phyloP scores from a whole-genome alignment of 2,329 filamentous ascomycete genomes.

The Colletotrichum brevisporum region DNA sequence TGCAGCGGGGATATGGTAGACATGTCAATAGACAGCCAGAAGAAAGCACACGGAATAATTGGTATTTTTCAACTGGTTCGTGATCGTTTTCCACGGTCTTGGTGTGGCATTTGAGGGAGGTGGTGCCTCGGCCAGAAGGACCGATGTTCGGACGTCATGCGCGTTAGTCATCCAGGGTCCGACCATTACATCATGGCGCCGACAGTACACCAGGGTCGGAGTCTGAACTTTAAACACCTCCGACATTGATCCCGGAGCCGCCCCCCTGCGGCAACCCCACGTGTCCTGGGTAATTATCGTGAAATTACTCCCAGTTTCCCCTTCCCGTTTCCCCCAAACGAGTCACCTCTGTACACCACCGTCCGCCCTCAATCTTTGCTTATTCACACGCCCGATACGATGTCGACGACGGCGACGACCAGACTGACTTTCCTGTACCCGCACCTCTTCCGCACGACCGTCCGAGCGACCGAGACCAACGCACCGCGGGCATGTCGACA shows the following conservation, averaged over 20 bases:
- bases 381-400: not conserved
- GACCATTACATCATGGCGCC: slow-evolving; percentile 36
- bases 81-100: too few species aligned
- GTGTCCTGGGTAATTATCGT: slow-evolving; percentile 27
- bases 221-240: slow-evolving; percentile 8
- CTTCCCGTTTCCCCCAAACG: too few species aligned
- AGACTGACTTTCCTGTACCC: slow-evolving; percentile 79
- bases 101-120: not conserved
- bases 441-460: slow-evolving; percentile 70
- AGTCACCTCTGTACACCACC: not conserved
- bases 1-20: slow-evolving; percentile 22
- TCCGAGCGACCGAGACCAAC: slow-evolving; percentile 1
- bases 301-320: slow-evolving; percentile 16
- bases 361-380: not conserved
- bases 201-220: slow-evolving; percentile 4
- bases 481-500: slow-evolving; percentile 53
- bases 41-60: slow-evolving; percentile 13
- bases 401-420: slow-evolving; percentile 67
- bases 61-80: not conserved
- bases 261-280: slow-evolving; percentile 21
- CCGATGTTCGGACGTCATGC: too few species aligned
- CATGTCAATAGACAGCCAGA: slow-evolving; percentile 36
- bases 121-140: too few species aligned
- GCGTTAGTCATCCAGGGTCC: not conserved
- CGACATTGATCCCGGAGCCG: slow-evolving; percentile 19